Percentiles rank a stretch among this genome's conserved stretches.
These are phyloP conservation scores for Senna tora DNA, from an alignment of 306 rosid species.

Conservation along the genomic window DNA sequence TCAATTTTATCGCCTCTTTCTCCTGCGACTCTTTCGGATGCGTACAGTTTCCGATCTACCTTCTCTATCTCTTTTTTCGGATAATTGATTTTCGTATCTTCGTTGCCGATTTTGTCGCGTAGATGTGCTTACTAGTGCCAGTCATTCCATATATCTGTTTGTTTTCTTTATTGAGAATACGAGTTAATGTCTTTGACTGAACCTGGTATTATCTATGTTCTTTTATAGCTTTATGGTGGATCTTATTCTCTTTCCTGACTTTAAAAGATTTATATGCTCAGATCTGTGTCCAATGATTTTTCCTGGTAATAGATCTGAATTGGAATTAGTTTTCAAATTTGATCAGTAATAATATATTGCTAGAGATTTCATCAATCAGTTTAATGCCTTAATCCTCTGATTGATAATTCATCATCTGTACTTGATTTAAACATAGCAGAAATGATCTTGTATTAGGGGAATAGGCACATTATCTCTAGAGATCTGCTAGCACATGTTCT, in stretches of 20 bases:
- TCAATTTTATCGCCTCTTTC: not conserved
- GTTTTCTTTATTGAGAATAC: not conserved
- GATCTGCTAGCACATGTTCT: constrained; percentile 14
- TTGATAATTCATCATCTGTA: constrained; percentile 2
- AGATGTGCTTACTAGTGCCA: not conserved
- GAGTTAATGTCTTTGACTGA: not conserved
- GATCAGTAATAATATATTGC: not conserved
- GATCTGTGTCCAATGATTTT: not conserved
- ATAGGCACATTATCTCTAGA: not conserved
- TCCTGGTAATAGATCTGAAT: not conserved
- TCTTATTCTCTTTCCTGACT: not conserved
- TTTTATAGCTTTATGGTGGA: not conserved
- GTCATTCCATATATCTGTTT: not conserved
- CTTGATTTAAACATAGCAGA: not conserved
- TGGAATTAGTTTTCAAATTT: not conserved
- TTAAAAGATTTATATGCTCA: not conserved
- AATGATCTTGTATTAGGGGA: not conserved
- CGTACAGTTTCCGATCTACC: constrained; percentile 28
- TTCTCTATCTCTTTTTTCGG: not conserved
- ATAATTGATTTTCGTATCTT: not conserved
- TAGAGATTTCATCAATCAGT: not conserved
- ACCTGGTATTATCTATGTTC: not conserved
- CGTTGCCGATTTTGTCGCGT: not conserved
- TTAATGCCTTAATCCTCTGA: not conserved
- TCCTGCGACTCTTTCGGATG: not conserved